Evolutionary conservation across 305 asterid species (phyloP).

Genomic region (Ajuga reptans): DNA sequence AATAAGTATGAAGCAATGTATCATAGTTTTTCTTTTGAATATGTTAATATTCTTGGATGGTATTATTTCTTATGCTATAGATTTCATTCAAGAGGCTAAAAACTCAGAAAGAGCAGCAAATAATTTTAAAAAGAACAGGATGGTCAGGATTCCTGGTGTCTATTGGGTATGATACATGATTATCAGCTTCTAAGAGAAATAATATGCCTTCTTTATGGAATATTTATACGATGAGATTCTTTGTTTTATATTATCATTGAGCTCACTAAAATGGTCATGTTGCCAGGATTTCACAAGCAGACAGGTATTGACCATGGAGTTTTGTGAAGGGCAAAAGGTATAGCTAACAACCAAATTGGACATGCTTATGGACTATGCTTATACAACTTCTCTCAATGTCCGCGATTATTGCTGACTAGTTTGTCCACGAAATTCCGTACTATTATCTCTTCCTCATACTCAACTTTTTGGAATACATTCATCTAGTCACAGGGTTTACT

Average conservation of each 20-base stretch:
- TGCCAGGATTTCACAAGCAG: conserved; percentile 72
- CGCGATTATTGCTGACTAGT: neutral
- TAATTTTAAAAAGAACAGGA: conserved; percentile 49
- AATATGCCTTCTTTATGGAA: conserved; percentile 9
- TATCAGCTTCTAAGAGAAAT: conserved; percentile 19
- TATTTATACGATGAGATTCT: neutral
- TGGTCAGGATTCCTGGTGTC: conserved; percentile 60
- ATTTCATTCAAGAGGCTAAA: conserved; percentile 82
- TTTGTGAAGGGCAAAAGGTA: conserved; percentile 82
- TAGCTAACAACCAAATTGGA: neutral
- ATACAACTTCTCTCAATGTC: neutral
- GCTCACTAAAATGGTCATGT: conserved; percentile 19
- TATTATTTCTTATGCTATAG: conserved; percentile 36
- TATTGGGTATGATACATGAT: conserved; percentile 59
- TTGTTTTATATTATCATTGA: conserved; percentile 14
- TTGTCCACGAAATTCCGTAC: neutral
- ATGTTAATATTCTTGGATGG: conserved; percentile 16
- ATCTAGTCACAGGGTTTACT: neutral
- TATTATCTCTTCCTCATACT: neutral
- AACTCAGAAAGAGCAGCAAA: conserved; percentile 63
- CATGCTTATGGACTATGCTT: neutral
- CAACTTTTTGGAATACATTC: neutral
- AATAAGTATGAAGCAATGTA: conserved; percentile 9
- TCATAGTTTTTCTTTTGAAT: conserved; percentile 7
- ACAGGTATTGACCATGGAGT: conserved; percentile 83